These are phyloP conservation scores for Trichosporon asahii DNA, from an alignment of 1,284 basidiomycete genomes.

Conservation along the genomic window DNA sequence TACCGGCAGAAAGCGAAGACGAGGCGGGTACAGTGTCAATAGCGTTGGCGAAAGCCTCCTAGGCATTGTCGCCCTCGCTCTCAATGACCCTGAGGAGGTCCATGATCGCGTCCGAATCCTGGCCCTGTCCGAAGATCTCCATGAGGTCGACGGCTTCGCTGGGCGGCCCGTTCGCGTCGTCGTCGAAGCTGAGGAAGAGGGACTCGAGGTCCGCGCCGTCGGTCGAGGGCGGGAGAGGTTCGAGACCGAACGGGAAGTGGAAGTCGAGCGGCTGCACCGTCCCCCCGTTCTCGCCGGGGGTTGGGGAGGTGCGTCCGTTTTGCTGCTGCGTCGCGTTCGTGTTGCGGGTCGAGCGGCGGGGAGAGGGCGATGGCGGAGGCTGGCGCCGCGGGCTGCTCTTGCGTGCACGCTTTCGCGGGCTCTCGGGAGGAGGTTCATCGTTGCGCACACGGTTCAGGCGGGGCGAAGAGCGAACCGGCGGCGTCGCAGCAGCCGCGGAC, in stretches of 20 bases:
- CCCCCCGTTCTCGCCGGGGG: conserved; percentile 11
- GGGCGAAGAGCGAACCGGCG: conserved; percentile 11
- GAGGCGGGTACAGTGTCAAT: background rate
- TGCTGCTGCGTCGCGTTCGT: background rate
- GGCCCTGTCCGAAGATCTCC: conserved; percentile 18
- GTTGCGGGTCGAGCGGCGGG: background rate
- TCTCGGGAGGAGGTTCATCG: conserved; percentile 23
- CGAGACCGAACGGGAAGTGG: conserved; percentile 18
- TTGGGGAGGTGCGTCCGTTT: conserved; percentile 16
- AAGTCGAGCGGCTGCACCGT: conserved; percentile 13
- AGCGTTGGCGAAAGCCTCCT: background rate
- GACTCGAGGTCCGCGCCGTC: conserved; percentile 16
- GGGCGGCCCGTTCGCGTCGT: conserved; percentile 12
- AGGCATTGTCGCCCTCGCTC: conserved; percentile 12
- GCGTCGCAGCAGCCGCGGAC: background rate
- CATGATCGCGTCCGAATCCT: conserved; percentile 22
- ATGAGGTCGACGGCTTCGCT: conserved; percentile 14
- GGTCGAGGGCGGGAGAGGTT: background rate
- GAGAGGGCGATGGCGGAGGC: background rate
- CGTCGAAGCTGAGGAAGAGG: conserved; percentile 22
- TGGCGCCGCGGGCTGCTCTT: conserved; percentile 29
- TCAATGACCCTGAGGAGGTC: conserved; percentile 21
- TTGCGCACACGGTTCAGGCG: conserved; percentile 14
- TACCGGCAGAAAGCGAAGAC: background rate
- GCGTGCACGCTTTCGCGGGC: conserved; percentile 29